Percentiles rank a stretch among this genome's conserved stretches.
Evolutionary conservation across 1,139 yeast species (phyloP).

Genomic region (Yamadazyma taylorii): DNA sequence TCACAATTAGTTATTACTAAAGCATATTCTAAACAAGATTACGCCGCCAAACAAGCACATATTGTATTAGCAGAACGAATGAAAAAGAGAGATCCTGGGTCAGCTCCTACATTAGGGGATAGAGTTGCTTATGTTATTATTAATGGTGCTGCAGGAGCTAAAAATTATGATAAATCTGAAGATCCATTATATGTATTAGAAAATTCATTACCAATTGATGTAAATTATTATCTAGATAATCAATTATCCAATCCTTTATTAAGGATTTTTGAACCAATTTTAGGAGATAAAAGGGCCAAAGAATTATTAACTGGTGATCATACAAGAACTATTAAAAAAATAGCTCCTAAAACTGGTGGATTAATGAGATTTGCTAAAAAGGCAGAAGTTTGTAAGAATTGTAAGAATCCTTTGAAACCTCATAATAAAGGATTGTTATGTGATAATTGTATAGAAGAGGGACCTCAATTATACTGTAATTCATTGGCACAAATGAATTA

Average conservation of each 20-base stretch:
- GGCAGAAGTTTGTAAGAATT: slow-evolving; percentile 83
- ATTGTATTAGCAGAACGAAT: slow-evolving; percentile 94
- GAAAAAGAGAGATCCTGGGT: slow-evolving; percentile 95
- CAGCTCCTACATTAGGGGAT: slow-evolving; percentile 96
- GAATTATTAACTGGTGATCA: slow-evolving; percentile 80
- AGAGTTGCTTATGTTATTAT: slow-evolving; percentile 97
- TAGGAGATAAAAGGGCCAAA: slow-evolving; percentile 82
- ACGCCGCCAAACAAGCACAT: slow-evolving; percentile 96
- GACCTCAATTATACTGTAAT: slow-evolving; percentile 76
- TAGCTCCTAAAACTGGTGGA: slow-evolving; percentile 70
- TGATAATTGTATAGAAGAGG: slow-evolving; percentile 76
- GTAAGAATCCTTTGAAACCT: slow-evolving; percentile 75
- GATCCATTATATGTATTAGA: slow-evolving; percentile 94
- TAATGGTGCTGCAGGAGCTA: slow-evolving; percentile 71
- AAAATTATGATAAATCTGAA: slow-evolving; percentile 93
- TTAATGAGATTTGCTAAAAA: slow-evolving; percentile 90
- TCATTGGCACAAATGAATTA: slow-evolving; percentile 79
- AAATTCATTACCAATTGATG: slow-evolving; percentile 89
- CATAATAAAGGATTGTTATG: slow-evolving; percentile 79
- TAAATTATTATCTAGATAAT: slow-evolving; percentile 89
- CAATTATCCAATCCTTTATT: slow-evolving; percentile 90
- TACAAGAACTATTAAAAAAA: slow-evolving; percentile 73
- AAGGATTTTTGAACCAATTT: slow-evolving; percentile 92
- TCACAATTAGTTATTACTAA: slow-evolving; percentile 94
- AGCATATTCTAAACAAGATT: slow-evolving; percentile 85